A percentile compares a stretch with the other conserved stretches of the same genome.
Evolutionary conservation across 352 stramenopile species (phyloP).

Genomic region (Pilasporangium apinafurcum): DNA sequence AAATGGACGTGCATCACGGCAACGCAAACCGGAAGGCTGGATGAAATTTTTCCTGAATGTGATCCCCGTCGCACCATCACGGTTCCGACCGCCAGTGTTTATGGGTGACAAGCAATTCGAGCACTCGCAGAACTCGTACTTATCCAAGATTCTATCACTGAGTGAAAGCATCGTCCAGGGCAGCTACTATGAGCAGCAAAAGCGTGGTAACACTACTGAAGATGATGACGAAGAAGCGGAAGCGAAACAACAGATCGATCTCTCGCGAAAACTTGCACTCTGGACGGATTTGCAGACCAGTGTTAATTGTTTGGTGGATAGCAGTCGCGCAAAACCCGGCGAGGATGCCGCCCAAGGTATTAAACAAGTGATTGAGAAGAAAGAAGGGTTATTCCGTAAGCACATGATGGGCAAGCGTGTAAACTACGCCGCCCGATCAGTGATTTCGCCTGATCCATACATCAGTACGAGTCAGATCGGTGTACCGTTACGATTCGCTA

Average conservation of each 20-base stretch:
- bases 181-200: conserved; percentile 56
- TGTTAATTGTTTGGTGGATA: conserved; percentile 83
- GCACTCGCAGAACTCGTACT: conserved; percentile 95
- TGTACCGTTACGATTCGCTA: conserved; percentile 97
- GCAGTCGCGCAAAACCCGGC: conserved; percentile 60
- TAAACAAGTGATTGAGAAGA: conserved; percentile 98
- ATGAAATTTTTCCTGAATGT: conserved; percentile 95
- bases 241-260: conserved; percentile 58
- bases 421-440: conserved; percentile 98
- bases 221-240: conserved; percentile 39
- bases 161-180: conserved; percentile 87
- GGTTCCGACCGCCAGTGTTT: conserved; percentile 97
- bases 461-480: conserved; percentile 99
- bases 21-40: conserved; percentile 68
- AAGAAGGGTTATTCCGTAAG: conserved; percentile 99
- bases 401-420: conserved; percentile 99
- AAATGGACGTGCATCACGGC: conserved; percentile 34
- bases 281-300: conserved; percentile 98
- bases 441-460: conserved; percentile 99
- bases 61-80: conserved; percentile 95
- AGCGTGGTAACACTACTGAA: conserved; percentile 26
- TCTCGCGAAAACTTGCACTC: conserved; percentile 88
- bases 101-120: conserved; percentile 95
- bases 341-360: conserved; percentile 87
- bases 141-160: conserved; percentile 92